A percentile compares a stretch with the other conserved stretches of the same genome.
These are phyloP conservation scores for Durio zibethinus DNA, from an alignment of 345 rosid species.

Conservation along the genomic window DNA sequence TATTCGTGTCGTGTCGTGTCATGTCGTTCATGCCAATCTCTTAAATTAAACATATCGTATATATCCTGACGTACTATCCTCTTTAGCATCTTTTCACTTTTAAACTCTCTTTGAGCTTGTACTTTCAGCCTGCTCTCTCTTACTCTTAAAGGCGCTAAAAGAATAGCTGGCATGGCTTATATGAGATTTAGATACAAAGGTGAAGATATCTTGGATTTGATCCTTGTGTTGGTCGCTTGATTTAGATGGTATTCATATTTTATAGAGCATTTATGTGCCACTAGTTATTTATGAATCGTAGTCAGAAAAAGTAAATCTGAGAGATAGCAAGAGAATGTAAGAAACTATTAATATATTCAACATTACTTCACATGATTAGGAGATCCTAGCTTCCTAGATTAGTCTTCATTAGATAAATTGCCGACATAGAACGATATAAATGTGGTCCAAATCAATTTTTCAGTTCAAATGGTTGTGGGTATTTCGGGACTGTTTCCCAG, in stretches of 20 bases:
- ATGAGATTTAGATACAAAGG: no score
- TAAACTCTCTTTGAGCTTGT: neutral
- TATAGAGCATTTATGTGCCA: neutral
- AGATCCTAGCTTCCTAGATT: neutral
- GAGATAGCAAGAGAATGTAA: neutral
- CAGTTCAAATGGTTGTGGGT: constrained; percentile 20
- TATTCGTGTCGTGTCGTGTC: no score
- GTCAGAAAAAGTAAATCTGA: neutral
- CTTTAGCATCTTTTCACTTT: no score
- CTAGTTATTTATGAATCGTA: neutral
- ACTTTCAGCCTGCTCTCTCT: neutral
- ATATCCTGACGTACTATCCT: no score
- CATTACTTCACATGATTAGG: neutral
- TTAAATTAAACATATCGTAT: neutral
- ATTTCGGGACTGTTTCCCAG: constrained; percentile 37
- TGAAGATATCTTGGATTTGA: neutral
- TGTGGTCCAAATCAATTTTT: constrained; percentile 41
- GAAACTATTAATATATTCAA: neutral
- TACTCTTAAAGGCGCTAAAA: no score
- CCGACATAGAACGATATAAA: neutral
- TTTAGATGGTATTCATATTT: neutral
- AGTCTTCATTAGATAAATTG: neutral
- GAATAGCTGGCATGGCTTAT: neutral
- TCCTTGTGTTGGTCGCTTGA: neutral
- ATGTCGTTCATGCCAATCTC: no score